Evolutionary conservation across 306 rosid genomes (phyloP).

Genomic region (Fagus sylvatica): DNA sequence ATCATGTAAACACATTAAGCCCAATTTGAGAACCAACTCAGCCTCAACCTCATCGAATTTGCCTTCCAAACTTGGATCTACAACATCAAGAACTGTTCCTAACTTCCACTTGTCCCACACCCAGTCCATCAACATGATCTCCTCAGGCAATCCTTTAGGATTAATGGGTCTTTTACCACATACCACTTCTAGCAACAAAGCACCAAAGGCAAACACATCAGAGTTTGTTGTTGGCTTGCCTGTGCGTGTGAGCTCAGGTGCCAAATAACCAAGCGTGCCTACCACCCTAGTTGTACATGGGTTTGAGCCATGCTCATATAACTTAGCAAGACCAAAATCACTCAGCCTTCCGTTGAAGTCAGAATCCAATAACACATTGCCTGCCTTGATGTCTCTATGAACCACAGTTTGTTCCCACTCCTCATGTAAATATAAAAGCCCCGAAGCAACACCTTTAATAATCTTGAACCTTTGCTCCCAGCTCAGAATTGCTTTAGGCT

Average conservation of each 20-base stretch:
- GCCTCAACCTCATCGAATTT: slow-evolving; percentile 46
- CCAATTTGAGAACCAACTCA: slow-evolving; percentile 45
- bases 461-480: slow-evolving; percentile 63
- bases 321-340: slow-evolving; percentile 65
- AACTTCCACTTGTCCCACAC: slow-evolving; percentile 54
- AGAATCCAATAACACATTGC: slow-evolving; percentile 51
- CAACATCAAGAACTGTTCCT: slow-evolving; percentile 38
- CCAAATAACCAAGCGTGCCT: slow-evolving; percentile 65
- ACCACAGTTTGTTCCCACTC: slow-evolving; percentile 67
- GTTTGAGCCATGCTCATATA: slow-evolving; percentile 51
- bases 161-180: slow-evolving; percentile 62
- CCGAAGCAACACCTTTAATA: slow-evolving; percentile 55
- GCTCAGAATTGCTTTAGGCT: slow-evolving; percentile 24
- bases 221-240: slow-evolving; percentile 52
- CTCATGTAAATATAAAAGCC: slow-evolving; percentile 53
- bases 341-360: slow-evolving; percentile 55
- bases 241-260: slow-evolving; percentile 57
- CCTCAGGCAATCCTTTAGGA: slow-evolving; percentile 53
- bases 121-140: slow-evolving; percentile 57
- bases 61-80: slow-evolving; percentile 43
- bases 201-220: slow-evolving; percentile 63
- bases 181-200: slow-evolving; percentile 50
- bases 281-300: slow-evolving; percentile 58
- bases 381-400: slow-evolving; percentile 66
- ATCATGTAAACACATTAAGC: slow-evolving; percentile 48